These are phyloP conservation scores for Catenaria anguillulae DNA, from an alignment of 371 early-diverging fungal genomes.

Conservation along the genomic window DNA sequence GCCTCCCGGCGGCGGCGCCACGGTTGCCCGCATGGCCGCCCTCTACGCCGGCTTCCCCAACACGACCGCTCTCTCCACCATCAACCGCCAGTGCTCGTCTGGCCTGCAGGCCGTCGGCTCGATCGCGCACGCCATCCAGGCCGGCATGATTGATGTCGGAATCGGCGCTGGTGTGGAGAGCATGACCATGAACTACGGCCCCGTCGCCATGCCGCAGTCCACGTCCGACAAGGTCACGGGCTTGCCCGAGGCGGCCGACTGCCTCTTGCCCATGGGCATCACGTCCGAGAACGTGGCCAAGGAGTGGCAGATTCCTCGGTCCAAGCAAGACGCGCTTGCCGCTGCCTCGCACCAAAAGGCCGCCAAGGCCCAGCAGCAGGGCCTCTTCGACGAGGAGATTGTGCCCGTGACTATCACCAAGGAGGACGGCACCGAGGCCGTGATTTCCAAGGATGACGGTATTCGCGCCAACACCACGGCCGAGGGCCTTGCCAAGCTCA, in stretches of 20 bases:
- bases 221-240: conserved; percentile 56
- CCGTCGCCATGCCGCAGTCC: conserved; percentile 53
- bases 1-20: conserved; percentile 86
- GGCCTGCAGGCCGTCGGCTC: conserved; percentile 88
- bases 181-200: conserved; percentile 87
- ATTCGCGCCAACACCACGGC: conserved; percentile 66
- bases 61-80: conserved; percentile 60
- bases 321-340: conserved; percentile 80
- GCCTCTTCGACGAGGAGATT: conserved; percentile 84
- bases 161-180: conserved; percentile 95
- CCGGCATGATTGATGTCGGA: conserved; percentile 86
- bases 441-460: conserved; percentile 78
- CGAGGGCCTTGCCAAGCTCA: conserved; percentile 69
- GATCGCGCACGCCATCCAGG: conserved; percentile 78
- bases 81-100: conserved; percentile 95
- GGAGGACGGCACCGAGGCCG: conserved; percentile 45
- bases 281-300: conserved; percentile 94
- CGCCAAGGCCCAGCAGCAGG: conserved; percentile 70
- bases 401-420: conserved; percentile 66
- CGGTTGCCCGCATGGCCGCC: conserved; percentile 86
- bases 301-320: conserved; percentile 64
- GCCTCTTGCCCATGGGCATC: conserved; percentile 74
- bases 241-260: conserved; percentile 59
- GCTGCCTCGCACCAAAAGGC: conserved; percentile 65
- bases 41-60: conserved; percentile 87